Evolutionary conservation across 2,329 filamentous ascomycete genomes (phyloP), one percentile per base, ranked within the genome.

Genomic region (Lomentospora prolificans): DNA sequence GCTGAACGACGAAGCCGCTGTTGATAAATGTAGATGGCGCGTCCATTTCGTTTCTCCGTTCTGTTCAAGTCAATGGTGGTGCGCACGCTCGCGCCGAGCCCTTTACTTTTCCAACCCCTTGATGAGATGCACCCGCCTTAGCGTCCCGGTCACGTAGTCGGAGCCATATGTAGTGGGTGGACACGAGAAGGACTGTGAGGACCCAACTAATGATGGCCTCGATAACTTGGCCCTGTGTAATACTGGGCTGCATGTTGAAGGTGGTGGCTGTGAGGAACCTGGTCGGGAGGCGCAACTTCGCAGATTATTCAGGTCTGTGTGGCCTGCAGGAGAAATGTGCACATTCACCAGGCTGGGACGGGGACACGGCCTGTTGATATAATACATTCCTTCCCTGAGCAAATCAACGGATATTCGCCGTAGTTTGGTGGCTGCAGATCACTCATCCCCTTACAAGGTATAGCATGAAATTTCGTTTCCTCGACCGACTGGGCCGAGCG

Each of bases 11-110:
- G 57, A 53, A 0, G 72, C 74, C n/a, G n/a, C n/a, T n/a, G n/a
- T n/a, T n/a, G 0, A 60, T 75, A 0, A 73, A 75, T 27, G 61
- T 70, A 0, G 73, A 76, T 44, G 66, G 66, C 1, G 75, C 71
- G 1, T 71, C 71, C 0, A 66, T 62, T 0, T 68, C 71, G 0
- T 76, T 74, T 56, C 59, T 76, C 0, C 64, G 61, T 14, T 71
- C 71, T 0, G 69, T 75, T 4, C 73, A 64, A 54, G 64, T 75
- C 4, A 66, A 64, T 48, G 61, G 69, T 1, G 72, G 65, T 41
- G 62, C 72, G 14, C 68, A 65, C 0, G 62, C 63, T 10, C 65
- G 63, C 4, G 57, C 64, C 0, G 72, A 75, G 61, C 74, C 70
- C 0, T 74, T 74, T 27, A 41, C 58, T 0, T 65, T n/a, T n/a